phyloP scores from a whole-genome alignment of 1,139 yeast genomes.

The Scheffersomyces titani region DNA sequence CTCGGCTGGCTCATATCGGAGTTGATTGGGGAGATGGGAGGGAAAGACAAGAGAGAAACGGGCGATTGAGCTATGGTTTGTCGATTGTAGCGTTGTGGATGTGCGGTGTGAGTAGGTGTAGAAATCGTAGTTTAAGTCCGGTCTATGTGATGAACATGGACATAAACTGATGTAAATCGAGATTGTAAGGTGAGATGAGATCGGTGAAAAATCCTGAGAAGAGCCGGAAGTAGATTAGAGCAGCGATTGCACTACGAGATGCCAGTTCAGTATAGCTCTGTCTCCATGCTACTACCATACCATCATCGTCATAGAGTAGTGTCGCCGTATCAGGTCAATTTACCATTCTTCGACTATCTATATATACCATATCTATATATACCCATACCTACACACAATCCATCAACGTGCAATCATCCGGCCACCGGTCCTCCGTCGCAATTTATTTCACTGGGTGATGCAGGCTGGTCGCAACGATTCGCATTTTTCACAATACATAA shows the following conservation, averaged over 20 bases:
- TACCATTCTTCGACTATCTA: neutral
- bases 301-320: too few species aligned
- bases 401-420: neutral
- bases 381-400: neutral
- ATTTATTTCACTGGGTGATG: neutral
- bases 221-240: neutral
- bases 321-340: neutral
- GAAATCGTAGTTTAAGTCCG: neutral
- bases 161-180: neutral
- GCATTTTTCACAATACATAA: neutral
- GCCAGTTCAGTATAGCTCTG: neutral
- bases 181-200: neutral
- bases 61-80: neutral
- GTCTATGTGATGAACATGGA: neutral
- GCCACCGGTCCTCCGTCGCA: neutral
- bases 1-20: neutral
- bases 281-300: neutral
- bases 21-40: neutral
- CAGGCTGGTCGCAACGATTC: neutral
- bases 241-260: neutral
- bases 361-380: neutral
- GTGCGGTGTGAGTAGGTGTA: neutral
- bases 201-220: neutral
- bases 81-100: neutral
- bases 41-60: neutral